A percentile compares a stretch with the other conserved stretches of the same genome.
phyloP scores from a whole-genome alignment of 148 eudicot genomes.

The Suaeda aralocaspica region DNA sequence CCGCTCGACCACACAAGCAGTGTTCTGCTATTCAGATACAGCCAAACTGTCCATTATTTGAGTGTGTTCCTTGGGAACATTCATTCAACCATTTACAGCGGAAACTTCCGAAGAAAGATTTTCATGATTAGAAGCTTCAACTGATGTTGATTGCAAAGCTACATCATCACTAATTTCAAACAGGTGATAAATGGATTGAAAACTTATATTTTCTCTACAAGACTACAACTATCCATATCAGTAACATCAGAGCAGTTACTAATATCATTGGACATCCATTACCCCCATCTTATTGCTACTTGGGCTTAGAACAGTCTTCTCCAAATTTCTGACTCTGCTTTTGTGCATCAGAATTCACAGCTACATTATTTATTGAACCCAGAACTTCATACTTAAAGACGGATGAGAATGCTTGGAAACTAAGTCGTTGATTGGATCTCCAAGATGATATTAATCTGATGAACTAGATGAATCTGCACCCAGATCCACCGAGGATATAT shows the following conservation, averaged over 20 bases:
- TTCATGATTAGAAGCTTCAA: slow-evolving; percentile 40
- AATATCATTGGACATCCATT: no score
- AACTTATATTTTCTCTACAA: slow-evolving; percentile 34
- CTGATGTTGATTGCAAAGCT: slow-evolving; percentile 34
- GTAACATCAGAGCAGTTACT: slow-evolving; percentile 26
- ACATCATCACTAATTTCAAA: slow-evolving; percentile 34
- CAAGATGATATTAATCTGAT: slow-evolving; percentile 33
- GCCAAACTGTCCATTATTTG: slow-evolving; percentile 31
- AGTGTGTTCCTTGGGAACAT: slow-evolving; percentile 21
- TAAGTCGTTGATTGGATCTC: slow-evolving; percentile 30
- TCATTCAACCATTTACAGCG: slow-evolving; percentile 26
- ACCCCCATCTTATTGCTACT: no score
- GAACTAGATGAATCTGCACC: slow-evolving; percentile 43
- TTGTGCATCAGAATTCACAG: slow-evolving; percentile 27
- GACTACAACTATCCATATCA: slow-evolving; percentile 32
- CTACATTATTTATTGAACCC: slow-evolving; percentile 11
- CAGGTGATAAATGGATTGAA: slow-evolving; percentile 39
- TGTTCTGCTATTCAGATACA: slow-evolving; percentile 38
- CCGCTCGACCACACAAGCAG: slow-evolving; percentile 30
- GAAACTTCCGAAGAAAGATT: slow-evolving; percentile 29
- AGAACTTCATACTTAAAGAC: slow-evolving; percentile 17
- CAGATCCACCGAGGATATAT: slow-evolving; percentile 37
- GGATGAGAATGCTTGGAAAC: slow-evolving; percentile 28
- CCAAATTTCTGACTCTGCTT: slow-evolving; percentile 22
- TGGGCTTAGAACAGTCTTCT: slow-evolving; percentile 32